Percentiles rank a stretch among this genome's conserved stretches.
phyloP scores from a whole-genome alignment of 768 basidiomycete species.

The Polyporus arcularius region DNA sequence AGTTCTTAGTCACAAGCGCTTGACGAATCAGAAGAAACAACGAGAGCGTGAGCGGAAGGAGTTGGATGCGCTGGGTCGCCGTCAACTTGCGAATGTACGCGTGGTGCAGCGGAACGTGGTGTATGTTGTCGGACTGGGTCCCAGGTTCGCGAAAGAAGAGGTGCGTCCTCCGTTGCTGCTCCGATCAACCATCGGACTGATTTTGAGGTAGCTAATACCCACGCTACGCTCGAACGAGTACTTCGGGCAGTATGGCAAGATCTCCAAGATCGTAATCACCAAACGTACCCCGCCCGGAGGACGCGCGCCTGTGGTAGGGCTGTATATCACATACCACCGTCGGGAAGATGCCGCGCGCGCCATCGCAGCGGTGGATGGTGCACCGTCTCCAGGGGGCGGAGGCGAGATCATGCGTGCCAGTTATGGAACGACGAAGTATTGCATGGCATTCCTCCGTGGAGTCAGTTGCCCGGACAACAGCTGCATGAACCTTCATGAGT shows the following conservation, averaged over 20 bases:
- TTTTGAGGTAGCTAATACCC: conserved; percentile 65
- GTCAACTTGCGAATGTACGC: conserved; percentile 88
- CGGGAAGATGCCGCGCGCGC: conserved; percentile 94
- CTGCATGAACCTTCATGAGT: conserved; percentile 96
- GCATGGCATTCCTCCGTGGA: conserved; percentile 91
- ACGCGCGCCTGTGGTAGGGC: conserved; percentile 76
- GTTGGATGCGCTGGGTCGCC: conserved; percentile 79
- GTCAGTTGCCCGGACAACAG: conserved; percentile 81
- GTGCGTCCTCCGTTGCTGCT: conserved; percentile 45
- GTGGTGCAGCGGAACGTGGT: conserved; percentile 97
- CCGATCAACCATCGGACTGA: conserved; percentile 13
- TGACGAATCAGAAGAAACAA: conserved; percentile 94
- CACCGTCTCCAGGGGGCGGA: conserved; percentile 85
- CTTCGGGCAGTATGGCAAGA: conserved; percentile 98
- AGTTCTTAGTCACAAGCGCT: conserved; percentile 78
- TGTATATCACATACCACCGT: conserved; percentile 95
- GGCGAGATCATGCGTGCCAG: conserved; percentile 90
- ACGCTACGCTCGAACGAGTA: conserved; percentile 94
- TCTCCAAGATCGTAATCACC: conserved; percentile 90
- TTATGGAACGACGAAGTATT: conserved; percentile 97
- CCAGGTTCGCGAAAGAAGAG: conserved; percentile 95
- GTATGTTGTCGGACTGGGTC: conserved; percentile 94
- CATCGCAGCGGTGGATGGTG: conserved; percentile 91
- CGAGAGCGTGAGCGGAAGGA: conserved; percentile 96
- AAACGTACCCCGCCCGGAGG: conserved; percentile 82